phyloP scores from a whole-genome alignment of 495 filamentous ascomycete genomes.

The Articulospora tetracladia region DNA sequence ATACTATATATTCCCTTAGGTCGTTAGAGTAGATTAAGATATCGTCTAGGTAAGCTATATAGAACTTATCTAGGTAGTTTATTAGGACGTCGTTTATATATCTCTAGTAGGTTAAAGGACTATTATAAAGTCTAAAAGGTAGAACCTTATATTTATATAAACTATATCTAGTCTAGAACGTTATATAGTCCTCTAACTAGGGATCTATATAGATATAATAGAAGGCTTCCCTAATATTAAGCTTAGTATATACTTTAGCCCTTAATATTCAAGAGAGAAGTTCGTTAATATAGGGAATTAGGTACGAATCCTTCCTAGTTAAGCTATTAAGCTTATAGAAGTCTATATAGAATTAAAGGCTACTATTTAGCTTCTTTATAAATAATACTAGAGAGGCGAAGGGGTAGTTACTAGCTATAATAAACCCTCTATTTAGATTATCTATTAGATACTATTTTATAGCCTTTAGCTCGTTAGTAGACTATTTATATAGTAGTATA shows the following conservation, averaged over 20 bases:
- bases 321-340: slow-evolving; percentile 40
- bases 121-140: slow-evolving; percentile 29
- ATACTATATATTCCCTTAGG: slow-evolving; percentile 27
- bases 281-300: slow-evolving; percentile 42
- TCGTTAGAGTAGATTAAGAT: slow-evolving; percentile 29
- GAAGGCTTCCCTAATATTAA: slow-evolving; percentile 40
- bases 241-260: slow-evolving; percentile 38
- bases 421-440: slow-evolving; percentile 8
- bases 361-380: slow-evolving; percentile 11
- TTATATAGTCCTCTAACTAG: slow-evolving; percentile 32
- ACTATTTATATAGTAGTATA: neutral
- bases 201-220: slow-evolving; percentile 32
- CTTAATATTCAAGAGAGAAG: slow-evolving; percentile 27
- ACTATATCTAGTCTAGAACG: slow-evolving; percentile 27
- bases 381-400: neutral
- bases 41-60: slow-evolving; percentile 31
- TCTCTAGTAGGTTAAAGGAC: slow-evolving; percentile 26
- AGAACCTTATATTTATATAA: slow-evolving; percentile 30
- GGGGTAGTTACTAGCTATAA: neutral
- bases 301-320: slow-evolving; percentile 40
- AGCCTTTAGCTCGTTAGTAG: neutral
- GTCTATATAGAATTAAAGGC: slow-evolving; percentile 43
- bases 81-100: slow-evolving; percentile 27
- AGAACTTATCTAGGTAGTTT: slow-evolving; percentile 20
- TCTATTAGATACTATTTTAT: slow-evolving; percentile 1